Base-by-base conservation (phyloP, 768 basidiomycete species). In the Sistotremastrum suecicum region DNA sequence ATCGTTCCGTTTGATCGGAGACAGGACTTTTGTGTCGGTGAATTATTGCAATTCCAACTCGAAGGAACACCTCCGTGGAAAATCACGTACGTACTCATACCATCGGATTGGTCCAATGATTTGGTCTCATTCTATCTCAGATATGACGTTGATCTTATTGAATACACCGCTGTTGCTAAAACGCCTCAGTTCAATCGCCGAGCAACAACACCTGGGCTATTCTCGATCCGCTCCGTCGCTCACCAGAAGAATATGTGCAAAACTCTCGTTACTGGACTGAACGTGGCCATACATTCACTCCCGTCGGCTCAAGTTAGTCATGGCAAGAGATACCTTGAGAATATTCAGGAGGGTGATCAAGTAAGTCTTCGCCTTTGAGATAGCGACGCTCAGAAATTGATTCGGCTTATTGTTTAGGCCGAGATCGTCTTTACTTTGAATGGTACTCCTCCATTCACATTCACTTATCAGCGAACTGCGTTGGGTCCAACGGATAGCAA, bases 11-110 rank as follows among this genome's bases (percentile, higher is more conserved):
- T 90, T 53, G 83, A 84, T 54, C 67, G 80, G 47, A 71, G 77
- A 47, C 70, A 70, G 53, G 81, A 98, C 56, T 80, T 84, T 50
- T 99, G 95, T 62, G 83, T 87, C 2, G 94, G 92, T 6, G 90
- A 97, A 49, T 70, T 78, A 31, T 71, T 85, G 6, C 88, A 88
- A 51, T 98, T 95, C 71, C 81, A 92, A 57, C 68, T 99, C 10
- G 89, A 95, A 61, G 95, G 95, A 39, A 84, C 77, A 33, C 83
- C 91, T 10, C 90, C 94, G 3, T 98, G 91, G 90, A 81, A 76
- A 3, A 75, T 97, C 44, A 80, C 79, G 83, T 88, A 53, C 39
- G 77, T 58, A 12, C 28, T 29, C 5, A 36, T 8, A 6, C 10
- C 34, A 10, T n/a, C 4, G 0, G 20, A 10, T 10, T 5, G 37